phyloP scores from a whole-genome alignment of 2,329 filamentous ascomycete genomes.

The Lasiodiplodia gonubiensis region DNA sequence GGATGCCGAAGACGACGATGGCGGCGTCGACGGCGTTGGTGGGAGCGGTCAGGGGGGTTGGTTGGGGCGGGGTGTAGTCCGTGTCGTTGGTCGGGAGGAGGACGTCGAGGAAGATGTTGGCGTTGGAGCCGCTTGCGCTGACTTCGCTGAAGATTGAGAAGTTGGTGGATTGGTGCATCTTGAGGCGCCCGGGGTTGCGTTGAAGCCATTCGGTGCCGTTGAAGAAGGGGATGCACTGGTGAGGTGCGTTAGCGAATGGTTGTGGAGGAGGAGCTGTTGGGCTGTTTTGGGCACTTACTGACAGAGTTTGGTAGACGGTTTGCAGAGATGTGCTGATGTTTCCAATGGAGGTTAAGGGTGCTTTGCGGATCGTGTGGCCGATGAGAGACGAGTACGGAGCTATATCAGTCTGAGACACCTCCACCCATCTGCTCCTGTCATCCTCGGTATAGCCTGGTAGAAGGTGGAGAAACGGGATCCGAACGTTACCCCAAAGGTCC shows the following conservation, averaged over 20 bases:
- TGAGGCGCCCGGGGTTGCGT: background rate
- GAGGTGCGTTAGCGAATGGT: too few relatives aligned
- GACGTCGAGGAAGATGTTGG: background rate
- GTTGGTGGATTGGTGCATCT: background rate
- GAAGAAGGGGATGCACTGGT: too few relatives aligned
- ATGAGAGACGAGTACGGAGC: conserved; percentile 7
- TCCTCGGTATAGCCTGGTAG: background rate
- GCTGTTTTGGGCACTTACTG: too few relatives aligned
- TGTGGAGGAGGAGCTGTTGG: too few relatives aligned
- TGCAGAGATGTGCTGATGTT: background rate
- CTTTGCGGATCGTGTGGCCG: background rate
- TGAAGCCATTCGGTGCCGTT: background rate
- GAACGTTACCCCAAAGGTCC: conserved; percentile 2
- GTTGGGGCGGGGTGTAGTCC: too few relatives aligned
- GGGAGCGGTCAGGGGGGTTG: background rate
- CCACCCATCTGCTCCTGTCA: background rate
- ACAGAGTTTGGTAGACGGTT: background rate
- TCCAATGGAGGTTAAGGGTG: background rate
- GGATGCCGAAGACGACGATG: background rate
- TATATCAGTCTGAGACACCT: background rate
- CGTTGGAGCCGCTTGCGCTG: too few relatives aligned
- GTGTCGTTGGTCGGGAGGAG: background rate
- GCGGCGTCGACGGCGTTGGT: background rate
- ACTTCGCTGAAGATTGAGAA: background rate
- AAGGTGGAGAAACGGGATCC: conserved; percentile 1